Evolutionary conservation across 345 rosid species (phyloP).

Genomic region (Raphanus raphanistrum): DNA sequence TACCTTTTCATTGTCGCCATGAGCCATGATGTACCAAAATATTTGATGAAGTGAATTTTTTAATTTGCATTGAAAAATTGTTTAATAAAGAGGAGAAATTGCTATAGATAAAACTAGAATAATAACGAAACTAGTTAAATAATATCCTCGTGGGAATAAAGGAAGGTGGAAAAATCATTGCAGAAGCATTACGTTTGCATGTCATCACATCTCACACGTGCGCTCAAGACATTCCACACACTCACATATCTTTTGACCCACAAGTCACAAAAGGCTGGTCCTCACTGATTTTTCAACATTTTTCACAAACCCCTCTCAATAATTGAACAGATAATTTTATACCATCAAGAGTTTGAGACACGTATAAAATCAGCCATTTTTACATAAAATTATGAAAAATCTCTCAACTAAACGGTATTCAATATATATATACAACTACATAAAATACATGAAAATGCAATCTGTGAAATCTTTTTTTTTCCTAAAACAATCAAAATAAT

Average conservation of each 20-base stretch:
- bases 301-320: constrained; percentile 4
- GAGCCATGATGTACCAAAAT: constrained; percentile 3
- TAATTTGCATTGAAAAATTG: background rate
- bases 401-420: no score
- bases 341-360: background rate
- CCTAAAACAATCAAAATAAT: background rate
- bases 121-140: background rate
- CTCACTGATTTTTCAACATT: background rate
- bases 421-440: background rate
- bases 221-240: constrained; percentile 20
- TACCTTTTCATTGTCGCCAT: constrained; percentile 14
- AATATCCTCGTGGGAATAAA: background rate
- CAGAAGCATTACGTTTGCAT: constrained; percentile 44
- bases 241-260: constrained; percentile 21
- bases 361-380: background rate
- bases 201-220: constrained; percentile 35
- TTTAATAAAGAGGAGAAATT: background rate
- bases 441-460: background rate
- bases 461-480: background rate
- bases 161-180: background rate
- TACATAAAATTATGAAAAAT: background rate
- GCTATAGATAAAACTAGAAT: background rate
- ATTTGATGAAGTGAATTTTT: background rate
- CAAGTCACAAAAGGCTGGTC: constrained; percentile 9
- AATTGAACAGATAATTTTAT: constrained; percentile 14